Conservation (phyloP, 345 rosid genomes). For the Barbarea vulgaris region DNA sequence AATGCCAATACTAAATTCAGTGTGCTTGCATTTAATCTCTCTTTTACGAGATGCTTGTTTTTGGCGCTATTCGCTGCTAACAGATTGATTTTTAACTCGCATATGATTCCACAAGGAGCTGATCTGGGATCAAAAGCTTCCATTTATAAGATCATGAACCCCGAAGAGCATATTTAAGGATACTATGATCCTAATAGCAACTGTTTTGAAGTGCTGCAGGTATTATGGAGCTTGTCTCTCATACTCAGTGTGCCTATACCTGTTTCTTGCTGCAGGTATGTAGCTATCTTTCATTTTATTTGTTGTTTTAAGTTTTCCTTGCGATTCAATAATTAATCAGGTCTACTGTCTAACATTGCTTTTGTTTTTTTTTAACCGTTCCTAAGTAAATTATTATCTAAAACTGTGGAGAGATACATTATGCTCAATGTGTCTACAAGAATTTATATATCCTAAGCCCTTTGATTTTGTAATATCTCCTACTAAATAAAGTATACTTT, state of each 20-base stretch:
- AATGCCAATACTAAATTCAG: background rate
- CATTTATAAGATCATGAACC: background rate
- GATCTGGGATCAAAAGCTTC: background rate
- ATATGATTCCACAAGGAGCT: slow-evolving; percentile 12
- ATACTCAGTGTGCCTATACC: background rate
- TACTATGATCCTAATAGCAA: slow-evolving; percentile 3
- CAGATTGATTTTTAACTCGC: background rate
- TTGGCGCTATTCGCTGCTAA: slow-evolving; percentile 10
- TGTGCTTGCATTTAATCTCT: slow-evolving; percentile 6
- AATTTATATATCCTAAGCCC: slow-evolving; percentile 54
- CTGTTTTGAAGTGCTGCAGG: slow-evolving; percentile 22
- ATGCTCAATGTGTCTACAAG: slow-evolving; percentile 56
- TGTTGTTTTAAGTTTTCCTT: slow-evolving; percentile 39
- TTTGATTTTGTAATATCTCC: slow-evolving; percentile 45
- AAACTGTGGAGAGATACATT: slow-evolving; percentile 48
- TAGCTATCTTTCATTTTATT: background rate
- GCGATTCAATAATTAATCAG: slow-evolving; percentile 18
- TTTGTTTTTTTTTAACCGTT: slow-evolving; percentile 18
- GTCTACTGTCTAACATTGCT: slow-evolving; percentile 8
- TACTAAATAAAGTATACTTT: slow-evolving; percentile 46
- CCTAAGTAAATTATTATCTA: slow-evolving; percentile 56
- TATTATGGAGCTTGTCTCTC: slow-evolving; percentile 17
- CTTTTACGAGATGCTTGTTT: slow-evolving; percentile 11
- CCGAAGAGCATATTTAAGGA: slow-evolving; percentile 1
- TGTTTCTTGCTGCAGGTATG: slow-evolving; percentile 27